phyloP scores from a whole-genome alignment of 108 stramenopile genomes.

The Skeletonema marinoi region DNA sequence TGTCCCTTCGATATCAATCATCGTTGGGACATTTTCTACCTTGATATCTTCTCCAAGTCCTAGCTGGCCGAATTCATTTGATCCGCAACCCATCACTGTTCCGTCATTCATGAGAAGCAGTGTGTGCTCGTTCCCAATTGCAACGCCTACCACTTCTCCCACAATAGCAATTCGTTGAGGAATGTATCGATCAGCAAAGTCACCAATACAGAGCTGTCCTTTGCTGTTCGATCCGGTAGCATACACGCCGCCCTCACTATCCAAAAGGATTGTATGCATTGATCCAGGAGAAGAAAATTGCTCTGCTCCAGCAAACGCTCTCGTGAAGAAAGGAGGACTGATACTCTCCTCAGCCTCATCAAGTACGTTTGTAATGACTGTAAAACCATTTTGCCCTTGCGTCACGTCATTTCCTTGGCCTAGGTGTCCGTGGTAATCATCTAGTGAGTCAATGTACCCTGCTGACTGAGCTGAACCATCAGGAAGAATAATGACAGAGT shows the following conservation, averaged over 20 bases:
- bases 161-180: constrained; percentile 21
- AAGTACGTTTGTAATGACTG: constrained; percentile 29
- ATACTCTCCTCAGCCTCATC: constrained; percentile 27
- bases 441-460: constrained; percentile 40
- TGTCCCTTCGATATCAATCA: constrained; percentile 17
- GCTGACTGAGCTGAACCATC: constrained; percentile 44
- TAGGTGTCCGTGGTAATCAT: constrained; percentile 47
- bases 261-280: constrained; percentile 41
- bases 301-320: constrained; percentile 35
- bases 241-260: constrained; percentile 36
- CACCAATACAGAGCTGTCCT: constrained; percentile 44
- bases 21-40: constrained; percentile 9
- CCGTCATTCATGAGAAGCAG: constrained; percentile 49
- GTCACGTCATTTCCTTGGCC: constrained; percentile 19
- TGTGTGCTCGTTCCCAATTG: constrained; percentile 54
- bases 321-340: constrained; percentile 21
- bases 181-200: constrained; percentile 36
- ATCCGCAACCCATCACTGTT: constrained; percentile 53
- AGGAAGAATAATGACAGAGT: constrained; percentile 30
- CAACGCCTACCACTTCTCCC: constrained; percentile 18
- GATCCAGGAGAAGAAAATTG: constrained; percentile 25
- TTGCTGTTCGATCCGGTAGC: constrained; percentile 37
- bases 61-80: constrained; percentile 60
- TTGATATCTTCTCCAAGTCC: constrained; percentile 35
- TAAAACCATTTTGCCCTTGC: constrained; percentile 28